A percentile compares a stretch with the other conserved stretches of the same genome.
phyloP scores from a whole-genome alignment of 306 rosid genomes.

The Arachis stenosperma region DNA sequence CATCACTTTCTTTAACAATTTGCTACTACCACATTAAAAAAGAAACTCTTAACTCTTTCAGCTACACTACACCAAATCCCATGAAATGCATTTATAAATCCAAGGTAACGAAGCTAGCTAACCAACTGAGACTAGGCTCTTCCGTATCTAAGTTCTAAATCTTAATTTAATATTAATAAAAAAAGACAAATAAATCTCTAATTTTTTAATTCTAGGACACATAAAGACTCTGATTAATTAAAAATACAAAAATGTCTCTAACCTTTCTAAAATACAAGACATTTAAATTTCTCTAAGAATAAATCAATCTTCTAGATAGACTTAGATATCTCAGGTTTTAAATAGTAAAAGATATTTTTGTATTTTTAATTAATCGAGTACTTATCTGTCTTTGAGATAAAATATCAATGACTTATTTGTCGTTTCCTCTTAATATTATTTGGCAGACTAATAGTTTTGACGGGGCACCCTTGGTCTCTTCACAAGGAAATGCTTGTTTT shows the following conservation, averaged over 20 bases:
- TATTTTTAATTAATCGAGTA: no score
- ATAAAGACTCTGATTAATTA: no score
- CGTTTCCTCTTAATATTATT: not conserved
- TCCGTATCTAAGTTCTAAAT: constrained; percentile 27
- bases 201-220: no score
- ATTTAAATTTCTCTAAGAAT: no score
- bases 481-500: constrained; percentile 20
- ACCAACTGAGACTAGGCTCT: constrained; percentile 36
- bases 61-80: constrained; percentile 42
- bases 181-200: no score
- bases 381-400: no score
- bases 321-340: not conserved
- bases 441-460: not conserved
- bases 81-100: constrained; percentile 28
- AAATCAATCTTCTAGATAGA: not conserved
- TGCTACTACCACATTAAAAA: constrained; percentile 16
- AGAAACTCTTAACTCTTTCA: constrained; percentile 28
- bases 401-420: no score
- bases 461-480: constrained; percentile 13
- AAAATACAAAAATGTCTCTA: no score
- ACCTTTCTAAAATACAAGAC: no score
- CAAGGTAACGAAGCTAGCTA: constrained; percentile 12
- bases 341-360: no score
- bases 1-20: constrained; percentile 29
- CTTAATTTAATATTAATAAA: constrained; percentile 22